Evolutionary conservation across 768 basidiomycete genomes (phyloP), one percentile per base, ranked within the genome.

Genomic region (Trametopsis cervina): DNA sequence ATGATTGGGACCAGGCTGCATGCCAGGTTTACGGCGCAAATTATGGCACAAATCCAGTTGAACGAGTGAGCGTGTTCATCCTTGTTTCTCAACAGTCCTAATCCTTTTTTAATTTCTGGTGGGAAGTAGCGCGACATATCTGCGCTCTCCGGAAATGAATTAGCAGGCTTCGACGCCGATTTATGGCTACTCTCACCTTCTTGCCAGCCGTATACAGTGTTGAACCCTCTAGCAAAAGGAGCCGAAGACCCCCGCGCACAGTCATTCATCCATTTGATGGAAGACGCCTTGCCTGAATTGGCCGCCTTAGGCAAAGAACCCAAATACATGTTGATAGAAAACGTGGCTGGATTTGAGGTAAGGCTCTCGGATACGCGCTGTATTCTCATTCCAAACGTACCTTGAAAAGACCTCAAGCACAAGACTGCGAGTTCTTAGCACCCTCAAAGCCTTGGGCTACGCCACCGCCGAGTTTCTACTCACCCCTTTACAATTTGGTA

Each of bases 271-370:
- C 80, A 85, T 61, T 73, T 91, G 33, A 68, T 89, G 36, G 70
- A 77, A 50, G 60, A 63, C 21, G 71, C 90, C 20, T 68, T 90
- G 0, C 85, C 86, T 0, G 72, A 76, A 22, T 61, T 90, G 43
- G 75, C 68, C 7, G 49, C 54, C 3, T 59, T 56, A 7, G 57
- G 67, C 27, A 63, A 62, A 3, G 76, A 80, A 47, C 89, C 89
- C 4, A 65, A 63, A 2, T 75, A 73, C 49, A 58, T 90, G 9
- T 70, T 90, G 10, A 69, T 91, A 7, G 89, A 90, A 60, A 90
- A 90, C 55, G 89, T 91, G 3, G 85, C 81, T 9, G 87, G 86
- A 6, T 90, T 90, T 55, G 85, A 88, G 79, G 88, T 86, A 60
- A 21, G 42, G 49, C 11, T 43, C 36, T 11, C 18, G 45, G 12